Percentiles rank a stretch among this genome's conserved stretches.
phyloP scores from a whole-genome alignment of 306 rosid genomes.

The Arachis stenosperma region DNA sequence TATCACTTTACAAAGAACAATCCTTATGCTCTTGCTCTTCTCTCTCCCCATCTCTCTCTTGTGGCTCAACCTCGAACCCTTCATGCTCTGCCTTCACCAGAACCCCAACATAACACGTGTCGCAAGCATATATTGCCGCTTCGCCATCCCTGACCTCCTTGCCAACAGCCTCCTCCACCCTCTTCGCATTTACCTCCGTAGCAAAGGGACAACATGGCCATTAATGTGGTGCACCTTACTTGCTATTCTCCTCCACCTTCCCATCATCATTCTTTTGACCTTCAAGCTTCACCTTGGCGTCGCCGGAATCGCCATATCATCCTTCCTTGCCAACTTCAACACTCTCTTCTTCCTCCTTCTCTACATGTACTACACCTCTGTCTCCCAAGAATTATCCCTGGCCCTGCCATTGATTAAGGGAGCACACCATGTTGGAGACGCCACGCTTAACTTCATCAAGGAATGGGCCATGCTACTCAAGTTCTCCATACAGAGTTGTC shows the following conservation, averaged over 20 bases:
- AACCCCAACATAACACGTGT: constrained; percentile 59
- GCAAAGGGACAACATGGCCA: constrained; percentile 71
- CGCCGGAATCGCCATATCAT: constrained; percentile 65
- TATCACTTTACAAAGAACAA: constrained; percentile 64
- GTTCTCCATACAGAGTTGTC: constrained; percentile 61
- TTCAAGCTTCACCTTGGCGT: constrained; percentile 72
- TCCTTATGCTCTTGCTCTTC: constrained; percentile 53
- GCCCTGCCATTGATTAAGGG: constrained; percentile 21
- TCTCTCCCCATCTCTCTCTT: constrained; percentile 60
- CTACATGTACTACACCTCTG: constrained; percentile 43
- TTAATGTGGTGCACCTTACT: constrained; percentile 63
- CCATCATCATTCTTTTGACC: constrained; percentile 54
- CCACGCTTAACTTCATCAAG: constrained; percentile 8
- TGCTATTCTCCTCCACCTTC: constrained; percentile 60
- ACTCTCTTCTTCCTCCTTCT: constrained; percentile 59
- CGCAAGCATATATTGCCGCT: constrained; percentile 66
- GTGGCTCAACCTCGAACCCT: constrained; percentile 71
- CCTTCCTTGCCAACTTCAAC: constrained; percentile 59
- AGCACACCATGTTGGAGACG: background rate
- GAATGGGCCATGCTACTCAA: constrained; percentile 61
- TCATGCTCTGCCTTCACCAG: constrained; percentile 63
- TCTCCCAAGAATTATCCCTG: constrained; percentile 4
- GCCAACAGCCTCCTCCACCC: constrained; percentile 74
- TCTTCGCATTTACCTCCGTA: constrained; percentile 65
- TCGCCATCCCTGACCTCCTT: constrained; percentile 72